Evolutionary conservation across 768 basidiomycete species (phyloP).

Genomic region (Trametes cingulata): DNA sequence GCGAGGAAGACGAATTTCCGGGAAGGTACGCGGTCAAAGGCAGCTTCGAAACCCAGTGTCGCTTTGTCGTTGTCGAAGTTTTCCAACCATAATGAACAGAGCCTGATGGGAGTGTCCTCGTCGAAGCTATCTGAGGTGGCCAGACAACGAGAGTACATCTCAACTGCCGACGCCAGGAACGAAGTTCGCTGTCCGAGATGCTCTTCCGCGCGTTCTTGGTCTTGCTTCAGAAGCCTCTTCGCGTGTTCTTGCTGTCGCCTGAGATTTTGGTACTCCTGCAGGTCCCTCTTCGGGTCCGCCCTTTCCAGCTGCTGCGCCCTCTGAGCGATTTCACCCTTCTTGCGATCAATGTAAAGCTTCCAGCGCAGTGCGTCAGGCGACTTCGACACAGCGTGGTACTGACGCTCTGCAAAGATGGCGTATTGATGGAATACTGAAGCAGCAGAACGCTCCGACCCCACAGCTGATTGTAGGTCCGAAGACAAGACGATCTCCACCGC

Average conservation of each 20-base stretch:
- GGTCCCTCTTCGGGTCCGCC: slow-evolving; percentile 20
- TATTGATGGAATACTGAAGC: slow-evolving; percentile 76
- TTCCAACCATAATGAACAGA: slow-evolving; percentile 91
- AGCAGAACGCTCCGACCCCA: slow-evolving; percentile 2
- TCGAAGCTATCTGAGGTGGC: slow-evolving; percentile 70
- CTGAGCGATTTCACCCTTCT: slow-evolving; percentile 65
- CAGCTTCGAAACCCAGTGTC: slow-evolving; percentile 41
- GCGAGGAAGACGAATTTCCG: slow-evolving; percentile 89
- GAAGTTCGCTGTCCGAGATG: slow-evolving; percentile 47
- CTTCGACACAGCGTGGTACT: slow-evolving; percentile 70
- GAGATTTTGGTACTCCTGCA: slow-evolving; percentile 31
- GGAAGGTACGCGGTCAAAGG: slow-evolving; percentile 69
- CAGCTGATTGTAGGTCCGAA: background rate
- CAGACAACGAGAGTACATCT: slow-evolving; percentile 84
- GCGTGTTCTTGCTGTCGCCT: slow-evolving; percentile 42
- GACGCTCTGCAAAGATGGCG: slow-evolving; percentile 87
- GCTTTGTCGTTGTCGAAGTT: slow-evolving; percentile 67
- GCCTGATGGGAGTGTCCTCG: slow-evolving; percentile 72
- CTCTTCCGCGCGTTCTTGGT: slow-evolving; percentile 46
- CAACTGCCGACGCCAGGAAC: slow-evolving; percentile 75
- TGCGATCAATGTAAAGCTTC: slow-evolving; percentile 73
- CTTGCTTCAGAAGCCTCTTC: slow-evolving; percentile 50
- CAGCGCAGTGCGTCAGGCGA: slow-evolving; percentile 71
- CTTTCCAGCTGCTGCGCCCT: slow-evolving; percentile 41
- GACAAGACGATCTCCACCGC: slow-evolving; percentile 45